phyloP scores from a whole-genome alignment of 176 grass and related monocot genomes.

The Hordeum marinum region DNA sequence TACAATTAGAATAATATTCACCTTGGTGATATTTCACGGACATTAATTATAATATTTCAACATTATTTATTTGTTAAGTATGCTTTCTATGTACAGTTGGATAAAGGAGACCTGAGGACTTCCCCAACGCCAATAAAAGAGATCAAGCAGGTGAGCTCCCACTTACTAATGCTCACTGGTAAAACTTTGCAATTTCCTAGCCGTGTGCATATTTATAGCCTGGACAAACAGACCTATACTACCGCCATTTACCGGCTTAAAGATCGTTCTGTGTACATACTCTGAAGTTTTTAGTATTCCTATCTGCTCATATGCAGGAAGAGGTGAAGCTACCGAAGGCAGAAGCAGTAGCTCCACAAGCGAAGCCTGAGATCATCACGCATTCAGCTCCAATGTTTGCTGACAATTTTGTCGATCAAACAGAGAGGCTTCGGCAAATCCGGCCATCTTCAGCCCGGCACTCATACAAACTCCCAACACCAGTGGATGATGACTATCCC shows the following conservation, averaged over 20 bases:
- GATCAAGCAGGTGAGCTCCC: constrained; percentile 39
- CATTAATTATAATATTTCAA: neutral
- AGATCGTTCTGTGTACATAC: neutral
- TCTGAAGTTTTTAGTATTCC: neutral
- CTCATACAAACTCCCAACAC: constrained; percentile 71
- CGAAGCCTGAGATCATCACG: constrained; percentile 30
- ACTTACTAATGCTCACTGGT: neutral
- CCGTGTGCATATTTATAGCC: neutral
- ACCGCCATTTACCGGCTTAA: neutral
- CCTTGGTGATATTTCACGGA: no score
- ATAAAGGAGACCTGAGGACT: constrained; percentile 38
- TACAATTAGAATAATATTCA: no score
- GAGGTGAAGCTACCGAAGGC: constrained; percentile 30
- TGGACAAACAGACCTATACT: no score
- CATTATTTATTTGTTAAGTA: neutral
- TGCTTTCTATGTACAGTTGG: constrained; percentile 41
- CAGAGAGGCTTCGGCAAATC: constrained; percentile 54
- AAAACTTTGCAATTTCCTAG: neutral
- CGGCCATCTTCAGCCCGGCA: constrained; percentile 49
- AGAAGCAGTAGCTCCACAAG: constrained; percentile 25
- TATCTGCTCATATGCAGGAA: constrained; percentile 46
- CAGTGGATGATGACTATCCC: constrained; percentile 33
- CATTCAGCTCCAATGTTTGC: constrained; percentile 65
- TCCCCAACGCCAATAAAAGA: constrained; percentile 38
- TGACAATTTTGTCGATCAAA: constrained; percentile 34